Base-by-base conservation (phyloP, 1,284 basidiomycete genomes). In the Apiotrichum gamsii region DNA sequence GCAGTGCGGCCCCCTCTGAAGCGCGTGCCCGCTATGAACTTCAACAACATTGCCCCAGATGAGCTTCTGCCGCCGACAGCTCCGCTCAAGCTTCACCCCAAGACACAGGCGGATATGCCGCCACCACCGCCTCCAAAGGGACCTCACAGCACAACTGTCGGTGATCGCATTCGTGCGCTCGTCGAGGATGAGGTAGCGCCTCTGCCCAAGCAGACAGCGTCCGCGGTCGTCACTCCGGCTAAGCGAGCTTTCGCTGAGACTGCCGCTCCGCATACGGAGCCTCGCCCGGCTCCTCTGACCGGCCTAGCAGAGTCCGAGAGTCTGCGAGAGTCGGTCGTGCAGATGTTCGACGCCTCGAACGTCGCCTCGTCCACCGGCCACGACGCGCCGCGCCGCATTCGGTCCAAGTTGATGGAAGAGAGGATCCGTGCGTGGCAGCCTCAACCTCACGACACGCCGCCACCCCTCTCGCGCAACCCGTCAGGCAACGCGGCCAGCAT, bases 401-500 rank as follows among this genome's bases (percentile, higher is more conserved):
- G 49, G 13, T 30, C 47, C 15, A 20, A 43, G 13, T 31, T 28
- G 10, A 41, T 54, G 37, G 54, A 52, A 13, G 56, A 60, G 29
- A 38, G 61, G 8, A 60, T 65, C 19, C 54, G 54, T n/a, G 58
- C 57, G 3, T 61, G 61, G 60, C 66, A 67, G 53, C 59, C 60
- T n/a, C 33, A 42, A n/a, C 41, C 43, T 15, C 52, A 49, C 21
- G 39, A 55, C 18, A 36, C 29, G 5, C 25, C 37, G 10, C 37
- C 31, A 1, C 46, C 51, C 3, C 20, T 42, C 19, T 41, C 39
- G 9, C 51, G 43, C 16, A 40, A 23, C n/a, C 11, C 9, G 8
- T 28, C 37, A 2, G 41, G 18, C 13, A 20, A 28, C 10, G 14
- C 19, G 45, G 60, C 64, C 9, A 60, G 60, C 10, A 34, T 57